A percentile compares a stretch with the other conserved stretches of the same genome.
Evolutionary conservation across 1,139 yeast genomes (phyloP).

Genomic region (Taphrina sp.): DNA sequence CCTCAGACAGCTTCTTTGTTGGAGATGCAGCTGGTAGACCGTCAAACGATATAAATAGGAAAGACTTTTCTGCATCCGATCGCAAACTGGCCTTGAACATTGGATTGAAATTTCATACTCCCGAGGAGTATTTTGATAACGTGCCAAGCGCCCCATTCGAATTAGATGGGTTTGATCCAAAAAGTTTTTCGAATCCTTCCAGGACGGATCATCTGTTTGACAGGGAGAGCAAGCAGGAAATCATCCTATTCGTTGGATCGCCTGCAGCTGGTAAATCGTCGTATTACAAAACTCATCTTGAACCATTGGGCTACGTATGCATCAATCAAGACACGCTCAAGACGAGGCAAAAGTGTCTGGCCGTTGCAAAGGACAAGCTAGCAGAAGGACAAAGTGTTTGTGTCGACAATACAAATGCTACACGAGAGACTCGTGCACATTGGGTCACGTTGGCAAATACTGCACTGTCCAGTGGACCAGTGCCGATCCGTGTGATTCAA

Average conservation of each 20-base stretch:
- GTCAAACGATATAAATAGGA: not conserved
- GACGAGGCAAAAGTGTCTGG: conserved; percentile 27
- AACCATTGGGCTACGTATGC: conserved; percentile 30
- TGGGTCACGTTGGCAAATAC: conserved; percentile 29
- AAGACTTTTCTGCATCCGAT: conserved; percentile 69
- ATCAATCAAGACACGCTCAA: conserved; percentile 34
- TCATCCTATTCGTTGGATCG: conserved; percentile 32
- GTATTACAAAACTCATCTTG: conserved; percentile 10
- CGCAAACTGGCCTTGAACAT: conserved; percentile 60
- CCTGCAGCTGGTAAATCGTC: conserved; percentile 34
- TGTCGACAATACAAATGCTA: conserved; percentile 34
- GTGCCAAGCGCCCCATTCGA: not conserved
- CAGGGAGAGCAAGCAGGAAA: conserved; percentile 13
- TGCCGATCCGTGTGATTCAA: conserved; percentile 11
- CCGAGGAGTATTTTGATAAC: conserved; percentile 57
- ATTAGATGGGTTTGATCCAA: conserved; percentile 28
- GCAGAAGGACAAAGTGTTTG: conserved; percentile 27
- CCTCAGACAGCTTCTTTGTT: conserved; percentile 67
- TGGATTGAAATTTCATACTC: conserved; percentile 58
- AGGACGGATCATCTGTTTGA: conserved; percentile 4
- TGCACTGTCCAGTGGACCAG: not conserved
- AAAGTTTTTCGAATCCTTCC: not conserved
- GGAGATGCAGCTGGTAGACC: conserved; percentile 97
- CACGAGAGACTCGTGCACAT: conserved; percentile 14
- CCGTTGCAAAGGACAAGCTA: conserved; percentile 20